Conservation (phyloP, 371 early-diverging fungal genomes). For the Apophysomyces trapeziformis region DNA sequence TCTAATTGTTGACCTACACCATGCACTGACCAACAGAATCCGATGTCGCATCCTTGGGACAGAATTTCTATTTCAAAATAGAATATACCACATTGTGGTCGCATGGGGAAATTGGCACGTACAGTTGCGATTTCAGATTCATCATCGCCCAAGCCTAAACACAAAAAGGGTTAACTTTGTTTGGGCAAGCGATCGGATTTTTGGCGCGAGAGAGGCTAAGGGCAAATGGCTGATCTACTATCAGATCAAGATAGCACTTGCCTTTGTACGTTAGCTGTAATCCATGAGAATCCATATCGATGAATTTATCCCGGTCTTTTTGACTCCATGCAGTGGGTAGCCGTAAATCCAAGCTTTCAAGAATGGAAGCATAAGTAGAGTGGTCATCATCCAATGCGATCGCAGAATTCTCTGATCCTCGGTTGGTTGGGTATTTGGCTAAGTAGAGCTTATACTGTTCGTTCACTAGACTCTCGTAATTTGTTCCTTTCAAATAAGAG, state of each 20-base stretch:
- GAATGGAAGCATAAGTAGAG: conserved; percentile 11
- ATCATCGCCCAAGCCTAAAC: conserved; percentile 70
- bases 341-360: conserved; percentile 30
- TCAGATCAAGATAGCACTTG: conserved; percentile 20
- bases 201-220: conserved; percentile 7
- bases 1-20: background rate
- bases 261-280: conserved; percentile 63
- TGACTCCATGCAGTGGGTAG: conserved; percentile 68
- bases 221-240: conserved; percentile 1
- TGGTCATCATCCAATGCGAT: conserved; percentile 3
- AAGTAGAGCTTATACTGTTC: conserved; percentile 36
- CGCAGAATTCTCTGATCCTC: conserved; percentile 12
- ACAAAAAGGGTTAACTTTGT: too few species aligned
- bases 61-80: conserved; percentile 89
- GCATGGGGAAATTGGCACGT: conserved; percentile 81
- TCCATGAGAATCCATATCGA: conserved; percentile 55
- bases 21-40: conserved; percentile 62
- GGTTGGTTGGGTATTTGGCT: conserved; percentile 11
- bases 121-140: conserved; percentile 84
- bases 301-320: conserved; percentile 54
- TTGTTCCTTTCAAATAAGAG: conserved; percentile 38
- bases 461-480: conserved; percentile 34
- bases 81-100: conserved; percentile 83
- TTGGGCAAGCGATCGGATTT: background rate
- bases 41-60: conserved; percentile 85